Evolutionary conservation across 1,139 yeast genomes (phyloP).

Genomic region (Sugiyamaella sp.): DNA sequence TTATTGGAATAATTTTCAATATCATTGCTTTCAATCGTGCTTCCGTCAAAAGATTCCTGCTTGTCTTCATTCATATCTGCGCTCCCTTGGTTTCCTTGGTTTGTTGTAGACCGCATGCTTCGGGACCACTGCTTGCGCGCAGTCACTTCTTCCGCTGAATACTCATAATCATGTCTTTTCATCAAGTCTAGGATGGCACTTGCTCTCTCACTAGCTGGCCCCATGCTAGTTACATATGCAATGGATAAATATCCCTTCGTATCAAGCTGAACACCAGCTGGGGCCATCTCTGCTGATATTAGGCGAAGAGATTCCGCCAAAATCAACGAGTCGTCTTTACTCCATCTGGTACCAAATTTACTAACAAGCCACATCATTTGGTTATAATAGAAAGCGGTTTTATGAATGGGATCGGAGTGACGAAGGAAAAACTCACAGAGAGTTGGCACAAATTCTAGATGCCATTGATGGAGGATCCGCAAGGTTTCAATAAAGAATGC

Average conservation of each 20-base stretch:
- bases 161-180: slow-evolving; percentile 32
- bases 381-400: slow-evolving; percentile 29
- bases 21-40: neutral
- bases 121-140: slow-evolving; percentile 23
- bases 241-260: slow-evolving; percentile 40
- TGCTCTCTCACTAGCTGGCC: slow-evolving; percentile 27
- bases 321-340: slow-evolving; percentile 28
- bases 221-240: slow-evolving; percentile 31
- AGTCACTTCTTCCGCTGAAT: slow-evolving; percentile 30
- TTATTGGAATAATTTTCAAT: too few relatives aligned
- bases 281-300: slow-evolving; percentile 32
- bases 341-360: slow-evolving; percentile 37
- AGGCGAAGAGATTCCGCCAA: slow-evolving; percentile 35
- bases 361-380: slow-evolving; percentile 40
- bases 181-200: slow-evolving; percentile 29
- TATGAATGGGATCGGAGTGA: slow-evolving; percentile 23
- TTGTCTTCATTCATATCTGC: slow-evolving; percentile 5
- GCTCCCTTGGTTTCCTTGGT: neutral
- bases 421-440: slow-evolving; percentile 33
- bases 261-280: slow-evolving; percentile 30
- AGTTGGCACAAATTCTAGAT: slow-evolving; percentile 37
- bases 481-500: slow-evolving; percentile 33
- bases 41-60: too few relatives aligned
- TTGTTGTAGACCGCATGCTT: neutral
- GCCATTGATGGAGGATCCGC: slow-evolving; percentile 28